A percentile compares a stretch with the other conserved stretches of the same genome.
Conservation (phyloP, 177 flowering plant genomes). For the Vitis hybrid region DNA sequence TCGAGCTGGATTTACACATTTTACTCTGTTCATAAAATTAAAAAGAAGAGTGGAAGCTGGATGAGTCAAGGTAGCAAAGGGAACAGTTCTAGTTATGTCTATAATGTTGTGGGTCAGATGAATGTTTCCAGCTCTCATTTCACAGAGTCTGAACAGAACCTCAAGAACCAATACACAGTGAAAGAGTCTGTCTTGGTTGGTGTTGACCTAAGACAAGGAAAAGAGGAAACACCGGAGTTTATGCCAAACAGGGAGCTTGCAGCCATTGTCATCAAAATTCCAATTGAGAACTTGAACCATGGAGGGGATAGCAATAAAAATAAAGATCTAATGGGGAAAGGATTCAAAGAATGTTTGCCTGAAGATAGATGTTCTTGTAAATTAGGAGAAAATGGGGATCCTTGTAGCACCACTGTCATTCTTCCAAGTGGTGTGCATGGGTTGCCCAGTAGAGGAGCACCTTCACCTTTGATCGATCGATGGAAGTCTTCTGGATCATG, state of each 20-base stretch:
- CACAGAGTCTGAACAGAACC: constrained; percentile 10
- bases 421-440: constrained; percentile 82
- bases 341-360: constrained; percentile 7
- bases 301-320: constrained; percentile 3
- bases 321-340: constrained; percentile 11
- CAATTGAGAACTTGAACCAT: constrained; percentile 20
- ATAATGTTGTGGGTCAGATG: constrained; percentile 68
- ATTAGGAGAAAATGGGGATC: constrained; percentile 12
- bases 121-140: constrained; percentile 32
- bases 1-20: constrained; percentile 42
- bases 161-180: constrained; percentile 15
- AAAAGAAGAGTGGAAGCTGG: constrained; percentile 66
- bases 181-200: constrained; percentile 59
- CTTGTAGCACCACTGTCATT: constrained; percentile 38
- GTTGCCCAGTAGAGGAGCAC: constrained; percentile 58
- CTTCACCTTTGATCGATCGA: constrained; percentile 70
- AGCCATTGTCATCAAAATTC: constrained; percentile 57
- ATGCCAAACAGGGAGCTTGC: constrained; percentile 64
- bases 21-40: constrained; percentile 57
- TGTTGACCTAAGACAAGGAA: constrained; percentile 33
- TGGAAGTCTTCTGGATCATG: constrained; percentile 90
- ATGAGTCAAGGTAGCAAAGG: constrained; percentile 51
- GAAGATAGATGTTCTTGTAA: constrained; percentile 15
- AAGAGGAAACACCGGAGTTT: constrained; percentile 33
- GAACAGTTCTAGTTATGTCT: constrained; percentile 39